Evolutionary conservation across 169 alveolate genomes (phyloP).

Genomic region (Amoebophrya sp.): DNA sequence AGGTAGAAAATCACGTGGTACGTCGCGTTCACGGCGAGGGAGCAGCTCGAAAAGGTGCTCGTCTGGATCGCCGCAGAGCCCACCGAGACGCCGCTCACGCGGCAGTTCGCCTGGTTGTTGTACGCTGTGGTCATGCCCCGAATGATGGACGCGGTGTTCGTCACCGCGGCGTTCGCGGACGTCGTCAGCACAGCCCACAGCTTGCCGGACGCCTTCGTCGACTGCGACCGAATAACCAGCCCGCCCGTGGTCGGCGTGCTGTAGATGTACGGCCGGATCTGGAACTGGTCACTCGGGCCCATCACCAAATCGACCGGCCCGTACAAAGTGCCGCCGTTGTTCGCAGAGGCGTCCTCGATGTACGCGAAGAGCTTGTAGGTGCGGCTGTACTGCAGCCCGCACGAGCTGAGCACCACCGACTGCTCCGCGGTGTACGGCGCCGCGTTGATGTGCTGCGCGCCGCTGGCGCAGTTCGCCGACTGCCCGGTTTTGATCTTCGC

Average conservation of each 20-base stretch:
- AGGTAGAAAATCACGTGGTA: neutral
- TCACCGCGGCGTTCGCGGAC: neutral
- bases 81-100: neutral
- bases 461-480: neutral
- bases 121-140: neutral
- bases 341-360: slow-evolving; percentile 2
- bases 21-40: neutral
- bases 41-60: neutral
- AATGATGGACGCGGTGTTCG: neutral
- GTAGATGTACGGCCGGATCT: slow-evolving; percentile 5
- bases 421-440: neutral
- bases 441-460: neutral
- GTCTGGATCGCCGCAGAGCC: neutral
- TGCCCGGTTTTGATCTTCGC: neutral
- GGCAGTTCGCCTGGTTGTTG: neutral
- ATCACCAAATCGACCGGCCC: neutral
- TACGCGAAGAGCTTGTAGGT: slow-evolving; percentile 8
- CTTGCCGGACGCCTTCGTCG: neutral
- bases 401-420: neutral
- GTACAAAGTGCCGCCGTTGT: slow-evolving; percentile 8
- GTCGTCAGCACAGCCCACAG: neutral
- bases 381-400: neutral
- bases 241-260: neutral
- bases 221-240: neutral
- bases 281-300: neutral